Percentiles rank a stretch among this genome's conserved stretches.
Evolutionary conservation across 331 rosid species (phyloP).

Genomic region (Quercus tomentella): DNA sequence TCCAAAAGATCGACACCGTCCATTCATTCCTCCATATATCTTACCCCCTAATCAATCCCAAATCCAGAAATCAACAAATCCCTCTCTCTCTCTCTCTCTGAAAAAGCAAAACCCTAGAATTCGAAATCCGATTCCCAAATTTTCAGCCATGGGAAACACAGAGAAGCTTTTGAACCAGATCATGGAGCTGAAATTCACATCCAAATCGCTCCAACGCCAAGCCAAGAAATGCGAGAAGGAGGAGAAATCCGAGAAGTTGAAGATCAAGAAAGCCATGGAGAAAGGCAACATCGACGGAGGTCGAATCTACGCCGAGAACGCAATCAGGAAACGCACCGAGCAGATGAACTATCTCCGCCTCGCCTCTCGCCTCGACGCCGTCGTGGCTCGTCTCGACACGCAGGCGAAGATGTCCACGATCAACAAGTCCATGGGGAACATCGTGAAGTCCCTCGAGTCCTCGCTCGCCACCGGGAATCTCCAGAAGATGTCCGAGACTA

Average conservation of each 20-base stretch:
- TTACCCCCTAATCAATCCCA: not conserved
- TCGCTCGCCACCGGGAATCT: conserved; percentile 74
- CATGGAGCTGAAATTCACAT: conserved; percentile 92
- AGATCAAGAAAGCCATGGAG: conserved; percentile 96
- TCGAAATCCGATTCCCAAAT: not conserved
- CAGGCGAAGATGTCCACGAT: conserved; percentile 95
- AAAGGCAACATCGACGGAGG: conserved; percentile 95
- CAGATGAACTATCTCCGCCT: conserved; percentile 95
- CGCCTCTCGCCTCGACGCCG: conserved; percentile 88
- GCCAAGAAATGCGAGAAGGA: conserved; percentile 90
- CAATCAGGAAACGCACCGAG: conserved; percentile 89
- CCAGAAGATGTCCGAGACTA: conserved; percentile 98
- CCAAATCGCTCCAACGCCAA: conserved; percentile 90
- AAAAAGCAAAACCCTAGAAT: conserved; percentile 2
- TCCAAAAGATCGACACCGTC: too few relatives aligned
- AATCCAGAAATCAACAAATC: too few relatives aligned
- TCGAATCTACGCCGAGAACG: conserved; percentile 95
- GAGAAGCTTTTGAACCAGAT: conserved; percentile 93
- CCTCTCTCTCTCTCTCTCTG: not conserved
- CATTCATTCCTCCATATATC: not conserved
- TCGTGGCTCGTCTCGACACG: conserved; percentile 88
- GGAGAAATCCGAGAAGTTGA: conserved; percentile 85
- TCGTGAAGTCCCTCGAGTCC: conserved; percentile 81
- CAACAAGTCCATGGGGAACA: conserved; percentile 82
- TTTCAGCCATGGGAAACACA: conserved; percentile 71